A percentile compares a stretch with the other conserved stretches of the same genome.
Conservation (phyloP, 164 flowering plant species). For the Vitis vinifera region DNA sequence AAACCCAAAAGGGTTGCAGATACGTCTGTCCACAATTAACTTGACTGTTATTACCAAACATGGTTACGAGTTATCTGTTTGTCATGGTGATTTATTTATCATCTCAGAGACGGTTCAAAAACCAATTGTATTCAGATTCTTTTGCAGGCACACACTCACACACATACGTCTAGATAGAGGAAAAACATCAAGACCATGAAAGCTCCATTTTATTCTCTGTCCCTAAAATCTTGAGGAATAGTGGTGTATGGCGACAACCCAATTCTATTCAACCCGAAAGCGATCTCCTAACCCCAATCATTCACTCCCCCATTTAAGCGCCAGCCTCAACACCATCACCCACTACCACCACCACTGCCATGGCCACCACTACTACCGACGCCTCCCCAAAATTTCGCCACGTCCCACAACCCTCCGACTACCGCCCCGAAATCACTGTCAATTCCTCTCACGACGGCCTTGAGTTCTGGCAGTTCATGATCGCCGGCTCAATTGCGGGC, state of each 20-base stretch:
- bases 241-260: constrained; percentile 28
- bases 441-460: constrained; percentile 36
- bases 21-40: too few species aligned
- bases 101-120: too few species aligned
- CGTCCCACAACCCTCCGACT: not conserved
- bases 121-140: too few species aligned
- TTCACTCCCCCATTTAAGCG: constrained; percentile 6
- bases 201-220: not conserved
- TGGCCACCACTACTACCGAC: not conserved
- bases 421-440: constrained; percentile 11
- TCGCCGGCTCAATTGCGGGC: constrained; percentile 48
- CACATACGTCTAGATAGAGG: too few species aligned
- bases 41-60: too few species aligned
- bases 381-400: constrained; percentile 1
- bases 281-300: constrained; percentile 16
- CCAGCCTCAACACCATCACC: not conserved
- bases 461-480: constrained; percentile 45
- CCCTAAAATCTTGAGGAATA: not conserved
- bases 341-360: not conserved
- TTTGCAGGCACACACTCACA: too few species aligned
- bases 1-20: too few species aligned
- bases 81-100: too few species aligned
- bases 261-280: constrained; percentile 19
- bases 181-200: too few species aligned
- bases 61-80: too few species aligned